phyloP scores from a whole-genome alignment of 2,329 filamentous ascomycete genomes.

The Colletotrichum filicis region DNA sequence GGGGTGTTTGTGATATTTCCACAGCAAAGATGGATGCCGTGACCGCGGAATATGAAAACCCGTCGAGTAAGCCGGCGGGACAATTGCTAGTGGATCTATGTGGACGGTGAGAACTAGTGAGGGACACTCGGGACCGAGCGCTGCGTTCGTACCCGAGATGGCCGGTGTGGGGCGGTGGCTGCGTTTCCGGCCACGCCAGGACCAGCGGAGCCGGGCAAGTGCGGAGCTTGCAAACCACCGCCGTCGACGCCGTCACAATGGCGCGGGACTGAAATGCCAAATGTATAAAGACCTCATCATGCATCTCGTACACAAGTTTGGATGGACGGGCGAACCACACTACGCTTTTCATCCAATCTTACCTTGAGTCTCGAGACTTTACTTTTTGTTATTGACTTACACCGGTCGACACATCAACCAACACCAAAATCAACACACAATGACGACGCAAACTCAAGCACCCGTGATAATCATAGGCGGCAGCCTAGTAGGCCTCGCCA shows the following conservation, averaged over 20 bases:
- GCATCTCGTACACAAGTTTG: neutral
- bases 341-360: neutral
- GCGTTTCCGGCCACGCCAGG: neutral
- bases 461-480: slow-evolving; percentile 51
- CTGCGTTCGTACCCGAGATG: neutral
- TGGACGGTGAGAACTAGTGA: neutral
- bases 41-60: neutral
- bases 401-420: neutral
- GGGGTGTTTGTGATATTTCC: neutral
- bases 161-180: neutral
- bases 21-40: neutral
- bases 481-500: slow-evolving; percentile 51
- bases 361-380: neutral
- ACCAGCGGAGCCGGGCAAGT: neutral
- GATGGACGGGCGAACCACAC: neutral
- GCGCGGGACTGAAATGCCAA: too few relatives aligned
- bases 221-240: neutral
- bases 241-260: neutral
- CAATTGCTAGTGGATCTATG: neutral
- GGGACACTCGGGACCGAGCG: slow-evolving; percentile 4
- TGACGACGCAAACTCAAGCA: neutral
- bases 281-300: neutral
- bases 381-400: neutral
- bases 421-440: neutral
- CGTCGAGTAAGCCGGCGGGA: neutral